A percentile compares a stretch with the other conserved stretches of the same genome.
Conservation (phyloP, 164 flowering plant genomes). For the Vitis vinifera region ASM3070453v1 NC_081822.1:9432001-9432500, state of each 20-base stretch:
- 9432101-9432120: background rate
- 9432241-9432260: too few species aligned
- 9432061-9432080: too few species aligned
- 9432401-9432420: slow-evolving; percentile 84
- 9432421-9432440: slow-evolving; percentile 71
- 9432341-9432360: slow-evolving; percentile 94
- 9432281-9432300: slow-evolving; percentile 42
- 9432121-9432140: too few species aligned
- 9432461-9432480: slow-evolving; percentile 52
- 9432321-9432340: slow-evolving; percentile 75
- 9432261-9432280: too few species aligned
- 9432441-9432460: slow-evolving; percentile 63
- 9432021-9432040: slow-evolving; percentile 31
- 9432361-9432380: slow-evolving; percentile 58
- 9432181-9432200: too few species aligned
- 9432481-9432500: slow-evolving; percentile 79
- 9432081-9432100: too few species aligned
- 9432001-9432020: slow-evolving; percentile 52
- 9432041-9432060: background rate
- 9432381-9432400: slow-evolving; percentile 84
- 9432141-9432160: too few species aligned
- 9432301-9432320: too few species aligned
- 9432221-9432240: too few species aligned
- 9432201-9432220: too few species aligned
- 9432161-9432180: too few species aligned